A percentile compares a stretch with the other conserved stretches of the same genome.
phyloP scores from a whole-genome alignment of 2,329 filamentous ascomycete species.

The Aspergillus latus region DNA sequence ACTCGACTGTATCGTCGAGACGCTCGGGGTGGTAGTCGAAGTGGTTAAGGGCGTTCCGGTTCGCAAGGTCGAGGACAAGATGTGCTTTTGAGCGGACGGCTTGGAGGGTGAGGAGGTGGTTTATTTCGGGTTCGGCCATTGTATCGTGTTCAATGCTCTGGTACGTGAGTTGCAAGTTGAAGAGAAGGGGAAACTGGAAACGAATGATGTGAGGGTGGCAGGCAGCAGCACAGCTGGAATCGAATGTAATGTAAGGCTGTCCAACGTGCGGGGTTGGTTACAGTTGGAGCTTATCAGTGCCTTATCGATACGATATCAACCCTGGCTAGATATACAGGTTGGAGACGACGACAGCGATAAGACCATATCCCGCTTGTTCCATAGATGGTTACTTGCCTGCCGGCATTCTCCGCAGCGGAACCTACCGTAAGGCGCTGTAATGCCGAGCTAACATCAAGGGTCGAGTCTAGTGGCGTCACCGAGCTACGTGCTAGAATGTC shows the following conservation, averaged over 20 bases:
- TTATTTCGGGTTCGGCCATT: not conserved
- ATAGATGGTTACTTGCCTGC: too few relatives aligned
- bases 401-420: too few relatives aligned
- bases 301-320: not conserved
- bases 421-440: too few relatives aligned
- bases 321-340: too few relatives aligned
- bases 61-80: slow-evolving; percentile 37
- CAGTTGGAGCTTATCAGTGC: not conserved
- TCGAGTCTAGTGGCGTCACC: too few relatives aligned
- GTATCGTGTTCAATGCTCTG: too few relatives aligned
- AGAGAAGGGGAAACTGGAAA: not conserved
- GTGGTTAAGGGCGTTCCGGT: slow-evolving; percentile 41
- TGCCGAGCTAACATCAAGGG: too few relatives aligned
- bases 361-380: too few relatives aligned
- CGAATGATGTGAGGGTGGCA: not conserved
- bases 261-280: not conserved
- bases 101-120: slow-evolving; percentile 27
- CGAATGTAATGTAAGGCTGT: not conserved
- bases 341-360: too few relatives aligned
- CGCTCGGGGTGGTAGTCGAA: slow-evolving; percentile 44
- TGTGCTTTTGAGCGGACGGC: slow-evolving; percentile 31
- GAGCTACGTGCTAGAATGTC: too few relatives aligned
- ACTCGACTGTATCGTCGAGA: slow-evolving; percentile 44
- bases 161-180: too few relatives aligned
- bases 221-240: too few relatives aligned